Evolutionary conservation across 208 protist genomes (phyloP).

Genomic region (Trichomonas gallinae): DNA sequence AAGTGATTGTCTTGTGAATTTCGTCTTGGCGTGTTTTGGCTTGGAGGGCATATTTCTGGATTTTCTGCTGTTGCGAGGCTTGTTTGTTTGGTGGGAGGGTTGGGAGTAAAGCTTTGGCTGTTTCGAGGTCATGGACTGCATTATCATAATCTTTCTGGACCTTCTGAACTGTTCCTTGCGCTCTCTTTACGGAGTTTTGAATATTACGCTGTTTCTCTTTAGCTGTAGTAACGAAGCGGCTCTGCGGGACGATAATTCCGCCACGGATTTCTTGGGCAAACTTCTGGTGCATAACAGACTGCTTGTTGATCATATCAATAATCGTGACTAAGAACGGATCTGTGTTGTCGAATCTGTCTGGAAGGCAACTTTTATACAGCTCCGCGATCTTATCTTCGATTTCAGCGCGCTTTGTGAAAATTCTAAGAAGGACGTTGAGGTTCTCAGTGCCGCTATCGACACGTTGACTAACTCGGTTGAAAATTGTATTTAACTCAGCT

Average conservation of each 20-base stretch:
- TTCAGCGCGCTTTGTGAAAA: neutral
- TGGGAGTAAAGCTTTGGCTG: neutral
- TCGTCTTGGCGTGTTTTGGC: neutral
- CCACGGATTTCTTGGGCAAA: neutral
- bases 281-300: neutral
- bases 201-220: neutral
- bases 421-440: neutral
- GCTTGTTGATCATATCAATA: neutral
- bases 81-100: neutral
- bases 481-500: neutral
- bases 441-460: neutral
- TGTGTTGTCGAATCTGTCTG: neutral
- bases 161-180: neutral
- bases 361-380: neutral
- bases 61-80: neutral
- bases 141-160: neutral
- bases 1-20: neutral
- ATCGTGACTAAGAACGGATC: neutral
- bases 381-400: neutral
- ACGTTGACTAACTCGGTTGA: neutral
- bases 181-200: neutral
- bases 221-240: neutral
- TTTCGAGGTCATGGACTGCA: neutral
- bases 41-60: neutral
- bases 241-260: neutral